A percentile compares a stretch with the other conserved stretches of the same genome.
phyloP scores from a whole-genome alignment of 1,139 yeast species.

The Magnusiomyces magnusii region DNA sequence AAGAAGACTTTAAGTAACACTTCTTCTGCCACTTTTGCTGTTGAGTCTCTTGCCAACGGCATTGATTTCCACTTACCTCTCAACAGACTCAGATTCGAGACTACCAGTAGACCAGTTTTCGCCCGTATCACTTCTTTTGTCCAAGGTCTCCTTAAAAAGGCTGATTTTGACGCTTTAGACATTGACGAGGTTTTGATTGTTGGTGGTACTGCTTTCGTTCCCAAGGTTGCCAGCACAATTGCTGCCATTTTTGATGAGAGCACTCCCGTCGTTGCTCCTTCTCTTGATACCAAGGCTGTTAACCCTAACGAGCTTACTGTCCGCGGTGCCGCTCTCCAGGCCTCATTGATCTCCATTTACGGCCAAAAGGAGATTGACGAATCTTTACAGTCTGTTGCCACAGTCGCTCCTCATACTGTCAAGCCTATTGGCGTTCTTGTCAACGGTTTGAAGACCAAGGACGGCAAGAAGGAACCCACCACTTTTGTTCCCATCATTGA shows the following conservation, averaged over 20 bases:
- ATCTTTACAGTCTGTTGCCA: conserved; percentile 75
- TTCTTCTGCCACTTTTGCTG: conserved; percentile 80
- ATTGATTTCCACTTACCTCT: conserved; percentile 86
- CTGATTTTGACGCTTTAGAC: conserved; percentile 76
- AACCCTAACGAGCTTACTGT: conserved; percentile 87
- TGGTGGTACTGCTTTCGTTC: conserved; percentile 92
- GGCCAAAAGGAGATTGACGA: conserved; percentile 84
- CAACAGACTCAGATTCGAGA: conserved; percentile 91
- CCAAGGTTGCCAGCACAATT: conserved; percentile 77
- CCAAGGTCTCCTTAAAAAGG: conserved; percentile 68
- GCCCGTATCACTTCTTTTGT: conserved; percentile 70
- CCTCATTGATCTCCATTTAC: conserved; percentile 72
- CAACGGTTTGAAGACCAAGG: conserved; percentile 43
- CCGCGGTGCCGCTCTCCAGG: conserved; percentile 98
- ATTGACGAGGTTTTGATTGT: conserved; percentile 85
- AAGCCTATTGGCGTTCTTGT: conserved; percentile 82
- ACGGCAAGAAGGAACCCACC: conserved; percentile 24
- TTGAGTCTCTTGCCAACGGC: conserved; percentile 93
- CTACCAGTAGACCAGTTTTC: conserved; percentile 73
- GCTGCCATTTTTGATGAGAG: conserved; percentile 68
- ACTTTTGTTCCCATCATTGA: conserved; percentile 62
- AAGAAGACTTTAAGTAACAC: conserved; percentile 93
- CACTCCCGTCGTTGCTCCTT: conserved; percentile 71
- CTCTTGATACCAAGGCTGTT: conserved; percentile 64
- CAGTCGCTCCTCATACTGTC: conserved; percentile 80